A percentile compares a stretch with the other conserved stretches of the same genome.
These are phyloP conservation scores for Picea mariana DNA, from an alignment of 83 land plant species.

Conservation along the genomic window DNA sequence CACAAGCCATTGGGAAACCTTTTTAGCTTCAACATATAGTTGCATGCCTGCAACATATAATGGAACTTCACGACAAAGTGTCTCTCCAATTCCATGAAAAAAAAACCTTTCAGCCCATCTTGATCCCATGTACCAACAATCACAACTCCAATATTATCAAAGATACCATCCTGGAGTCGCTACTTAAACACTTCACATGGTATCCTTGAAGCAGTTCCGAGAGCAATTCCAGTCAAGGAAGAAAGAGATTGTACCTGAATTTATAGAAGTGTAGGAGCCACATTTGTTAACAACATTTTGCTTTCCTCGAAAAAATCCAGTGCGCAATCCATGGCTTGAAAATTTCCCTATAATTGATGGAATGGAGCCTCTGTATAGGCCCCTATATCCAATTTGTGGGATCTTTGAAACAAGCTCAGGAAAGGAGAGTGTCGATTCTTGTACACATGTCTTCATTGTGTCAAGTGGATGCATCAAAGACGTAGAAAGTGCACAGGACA, in stretches of 20 bases:
- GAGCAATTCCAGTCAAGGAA: slow-evolving; percentile 85
- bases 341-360: too few species aligned
- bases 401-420: too few species aligned
- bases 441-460: too few species aligned
- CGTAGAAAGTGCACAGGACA: too few species aligned
- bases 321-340: too few species aligned
- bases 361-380: too few species aligned
- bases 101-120: slow-evolving; percentile 90
- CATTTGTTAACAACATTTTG: too few species aligned
- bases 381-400: too few species aligned
- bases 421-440: too few species aligned
- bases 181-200: slow-evolving; percentile 97
- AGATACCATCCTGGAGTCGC: slow-evolving; percentile 88
- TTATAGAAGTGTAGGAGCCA: too few species aligned
- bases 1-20: slow-evolving; percentile 75
- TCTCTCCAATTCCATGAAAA: slow-evolving; percentile 94
- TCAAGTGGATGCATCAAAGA: too few species aligned
- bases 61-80: slow-evolving; percentile 93
- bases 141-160: slow-evolving; percentile 93
- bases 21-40: slow-evolving; percentile 90
- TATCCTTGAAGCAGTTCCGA: slow-evolving; percentile 93
- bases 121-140: slow-evolving; percentile 79
- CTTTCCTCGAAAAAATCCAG: too few species aligned
- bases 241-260: slow-evolving; percentile 86
- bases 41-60: slow-evolving; percentile 97